phyloP scores from a whole-genome alignment of 805 yeast genomes.

The Cyberlindnera petersonii region DNA sequence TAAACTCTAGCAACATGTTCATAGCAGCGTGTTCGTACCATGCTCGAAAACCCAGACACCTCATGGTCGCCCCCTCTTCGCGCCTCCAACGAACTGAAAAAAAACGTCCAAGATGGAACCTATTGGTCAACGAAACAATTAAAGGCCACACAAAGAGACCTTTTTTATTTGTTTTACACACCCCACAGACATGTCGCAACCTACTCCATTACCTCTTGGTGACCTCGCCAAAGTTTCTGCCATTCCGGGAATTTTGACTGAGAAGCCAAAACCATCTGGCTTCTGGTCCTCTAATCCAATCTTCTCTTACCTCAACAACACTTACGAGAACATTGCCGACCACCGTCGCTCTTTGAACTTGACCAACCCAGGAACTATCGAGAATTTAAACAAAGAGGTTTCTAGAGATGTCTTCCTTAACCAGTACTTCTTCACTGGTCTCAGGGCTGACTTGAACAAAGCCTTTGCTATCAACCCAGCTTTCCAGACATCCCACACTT shows the following conservation, averaged over 20 bases:
- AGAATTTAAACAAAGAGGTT: constrained; percentile 90
- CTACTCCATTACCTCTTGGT: constrained; percentile 48
- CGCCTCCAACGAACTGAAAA: constrained; percentile 7
- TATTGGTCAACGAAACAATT: too few relatives aligned
- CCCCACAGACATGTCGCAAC: constrained; percentile 26
- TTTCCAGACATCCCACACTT: constrained; percentile 94
- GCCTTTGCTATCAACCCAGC: constrained; percentile 88
- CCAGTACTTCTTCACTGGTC: constrained; percentile 89
- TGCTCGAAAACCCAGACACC: constrained; percentile 5
- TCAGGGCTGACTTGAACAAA: constrained; percentile 94
- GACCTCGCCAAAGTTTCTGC: constrained; percentile 62
- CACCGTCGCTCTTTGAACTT: constrained; percentile 82
- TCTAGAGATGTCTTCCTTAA: constrained; percentile 86
- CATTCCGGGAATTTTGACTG: constrained; percentile 52
- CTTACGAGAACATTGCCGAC: constrained; percentile 63
- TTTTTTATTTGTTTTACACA: too few relatives aligned
- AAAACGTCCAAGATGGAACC: constrained; percentile 14
- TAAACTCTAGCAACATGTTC: background rate
- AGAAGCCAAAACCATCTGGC: constrained; percentile 48
- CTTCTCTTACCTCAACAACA: constrained; percentile 72
- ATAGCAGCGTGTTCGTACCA: background rate
- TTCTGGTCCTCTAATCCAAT: constrained; percentile 84
- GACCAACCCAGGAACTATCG: constrained; percentile 91
- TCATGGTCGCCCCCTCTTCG: background rate
- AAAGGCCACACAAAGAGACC: too few relatives aligned